Percentiles rank a stretch among this genome's conserved stretches.
Evolutionary conservation across 768 basidiomycete genomes (phyloP).

Genomic region (Boletus subparvulus): DNA sequence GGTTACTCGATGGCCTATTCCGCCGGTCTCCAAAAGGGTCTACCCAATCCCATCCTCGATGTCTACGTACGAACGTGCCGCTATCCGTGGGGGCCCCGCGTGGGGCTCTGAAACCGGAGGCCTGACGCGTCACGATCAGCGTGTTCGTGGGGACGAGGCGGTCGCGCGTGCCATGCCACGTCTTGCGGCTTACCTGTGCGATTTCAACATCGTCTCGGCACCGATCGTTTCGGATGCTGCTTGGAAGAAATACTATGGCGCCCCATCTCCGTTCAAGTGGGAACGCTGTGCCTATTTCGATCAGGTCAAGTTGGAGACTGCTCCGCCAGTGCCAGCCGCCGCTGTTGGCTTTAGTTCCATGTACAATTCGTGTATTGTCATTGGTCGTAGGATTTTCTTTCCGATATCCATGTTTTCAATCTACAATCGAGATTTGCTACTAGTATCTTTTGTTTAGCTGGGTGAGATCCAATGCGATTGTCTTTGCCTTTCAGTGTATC

Average conservation of each 20-base stretch:
- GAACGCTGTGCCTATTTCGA: conserved; percentile 38
- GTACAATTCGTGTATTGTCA: too few relatives aligned
- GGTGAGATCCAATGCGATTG: too few relatives aligned
- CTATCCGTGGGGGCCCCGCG: background rate
- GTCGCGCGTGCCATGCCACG: conserved; percentile 21
- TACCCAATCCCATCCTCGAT: conserved; percentile 52
- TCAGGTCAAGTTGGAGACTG: conserved; percentile 38
- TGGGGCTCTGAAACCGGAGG: conserved; percentile 1
- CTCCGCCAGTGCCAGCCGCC: background rate
- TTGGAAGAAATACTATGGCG: conserved; percentile 48
- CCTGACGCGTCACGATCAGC: conserved; percentile 40
- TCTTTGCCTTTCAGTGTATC: too few relatives aligned
- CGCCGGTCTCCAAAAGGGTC: conserved; percentile 43
- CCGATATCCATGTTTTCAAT: too few relatives aligned
- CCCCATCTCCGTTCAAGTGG: conserved; percentile 44
- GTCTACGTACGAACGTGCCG: conserved; percentile 48
- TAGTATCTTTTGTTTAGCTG: too few relatives aligned
- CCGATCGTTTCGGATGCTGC: conserved; percentile 52
- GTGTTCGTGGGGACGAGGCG: conserved; percentile 46
- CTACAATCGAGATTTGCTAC: too few relatives aligned
- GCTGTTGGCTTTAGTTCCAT: background rate
- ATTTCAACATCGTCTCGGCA: conserved; percentile 49
- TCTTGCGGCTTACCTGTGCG: conserved; percentile 40
- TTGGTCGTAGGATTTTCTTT: too few relatives aligned
- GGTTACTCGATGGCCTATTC: conserved; percentile 64